These are phyloP conservation scores for Pinus albicaulis DNA, from an alignment of 75 land plant species.

Conservation along the genomic window DNA sequence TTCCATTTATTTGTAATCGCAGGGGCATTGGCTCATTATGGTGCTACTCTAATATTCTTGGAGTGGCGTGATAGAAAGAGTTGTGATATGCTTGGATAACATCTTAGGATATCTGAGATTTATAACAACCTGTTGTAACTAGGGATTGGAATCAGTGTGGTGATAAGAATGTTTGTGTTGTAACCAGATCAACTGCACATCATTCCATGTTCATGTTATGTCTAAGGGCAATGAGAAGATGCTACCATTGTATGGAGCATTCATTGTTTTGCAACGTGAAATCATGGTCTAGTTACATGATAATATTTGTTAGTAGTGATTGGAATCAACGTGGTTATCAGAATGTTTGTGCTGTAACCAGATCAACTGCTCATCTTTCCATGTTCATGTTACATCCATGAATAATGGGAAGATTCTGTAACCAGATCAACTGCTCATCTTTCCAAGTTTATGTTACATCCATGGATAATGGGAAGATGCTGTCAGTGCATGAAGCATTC, in stretches of 20 bases:
- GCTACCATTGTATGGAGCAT: not conserved
- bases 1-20: constrained; percentile 77
- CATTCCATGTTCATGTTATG: not conserved
- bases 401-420: not conserved
- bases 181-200: not conserved
- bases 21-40: constrained; percentile 65
- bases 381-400: not conserved
- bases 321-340: too few relatives aligned
- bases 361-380: not conserved
- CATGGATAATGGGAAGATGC: not conserved
- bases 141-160: not conserved
- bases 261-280: not conserved
- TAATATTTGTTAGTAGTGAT: not conserved
- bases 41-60: constrained; percentile 38
- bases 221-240: not conserved
- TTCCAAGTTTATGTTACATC: not conserved
- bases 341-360: too few relatives aligned
- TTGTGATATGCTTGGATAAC: constrained; percentile 6
- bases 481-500: not conserved
- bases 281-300: not conserved
- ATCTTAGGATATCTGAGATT: not conserved
- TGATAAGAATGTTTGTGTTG: not conserved
- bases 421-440: not conserved
- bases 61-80: constrained; percentile 44
- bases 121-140: not conserved